Conservation (phyloP, 306 rosid genomes). For the Prunus padus region DNA sequence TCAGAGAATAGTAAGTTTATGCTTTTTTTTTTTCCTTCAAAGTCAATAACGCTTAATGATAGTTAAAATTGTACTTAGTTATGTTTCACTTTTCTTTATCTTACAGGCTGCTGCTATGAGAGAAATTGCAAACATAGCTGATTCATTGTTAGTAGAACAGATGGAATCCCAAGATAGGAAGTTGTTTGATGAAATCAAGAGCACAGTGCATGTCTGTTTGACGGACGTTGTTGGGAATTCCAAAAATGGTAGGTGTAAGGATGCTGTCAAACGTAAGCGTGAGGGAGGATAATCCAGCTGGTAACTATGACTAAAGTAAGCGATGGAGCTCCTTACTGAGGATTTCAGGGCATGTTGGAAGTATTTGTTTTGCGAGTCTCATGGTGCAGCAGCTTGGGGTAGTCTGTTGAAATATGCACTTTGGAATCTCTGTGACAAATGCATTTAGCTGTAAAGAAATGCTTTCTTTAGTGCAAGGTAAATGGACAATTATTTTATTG, state of each 20-base stretch:
- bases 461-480: neutral
- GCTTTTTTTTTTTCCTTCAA: neutral
- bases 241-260: slow-evolving; percentile 48
- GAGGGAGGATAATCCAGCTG: slow-evolving; percentile 30
- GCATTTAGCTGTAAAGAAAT: slow-evolving; percentile 4
- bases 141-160: slow-evolving; percentile 52
- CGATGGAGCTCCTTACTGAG: neutral
- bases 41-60: slow-evolving; percentile 7
- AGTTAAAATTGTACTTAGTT: slow-evolving; percentile 3
- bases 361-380: neutral
- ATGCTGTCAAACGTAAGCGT: slow-evolving; percentile 55
- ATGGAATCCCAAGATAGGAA: slow-evolving; percentile 59
- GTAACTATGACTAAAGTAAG: neutral
- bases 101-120: slow-evolving; percentile 63
- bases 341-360: neutral
- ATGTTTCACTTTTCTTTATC: neutral
- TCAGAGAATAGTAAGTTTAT: slow-evolving; percentile 59
- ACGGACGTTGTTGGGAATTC: slow-evolving; percentile 58
- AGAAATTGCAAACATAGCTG: slow-evolving; percentile 64
- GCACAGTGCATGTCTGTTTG: slow-evolving; percentile 53
- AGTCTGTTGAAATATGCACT: neutral
- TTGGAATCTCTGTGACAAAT: neutral
- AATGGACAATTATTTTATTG: neutral
- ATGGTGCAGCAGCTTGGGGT: neutral
- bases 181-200: slow-evolving; percentile 58